Conservation (phyloP, 768 basidiomycete genomes). For the Favolaschia claudopus region DNA sequence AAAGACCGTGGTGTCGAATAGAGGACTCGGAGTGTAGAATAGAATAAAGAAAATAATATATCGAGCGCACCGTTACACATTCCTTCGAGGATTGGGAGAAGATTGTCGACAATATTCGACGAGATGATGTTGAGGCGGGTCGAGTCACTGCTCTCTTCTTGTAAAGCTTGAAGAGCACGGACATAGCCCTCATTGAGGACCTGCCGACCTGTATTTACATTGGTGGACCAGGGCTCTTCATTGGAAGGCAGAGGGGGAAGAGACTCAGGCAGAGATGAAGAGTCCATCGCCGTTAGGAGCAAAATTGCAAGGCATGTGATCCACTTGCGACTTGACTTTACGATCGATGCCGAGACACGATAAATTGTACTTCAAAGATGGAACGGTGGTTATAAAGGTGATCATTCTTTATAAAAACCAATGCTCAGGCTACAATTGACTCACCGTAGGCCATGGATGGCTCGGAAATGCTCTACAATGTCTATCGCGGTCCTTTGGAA, state of each 20-base stretch:
- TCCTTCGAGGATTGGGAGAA: neutral
- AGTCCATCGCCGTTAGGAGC: too few relatives aligned
- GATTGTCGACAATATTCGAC: slow-evolving; percentile 2
- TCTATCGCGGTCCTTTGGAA: neutral
- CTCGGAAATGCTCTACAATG: neutral
- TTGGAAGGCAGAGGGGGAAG: neutral
- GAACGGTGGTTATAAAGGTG: neutral
- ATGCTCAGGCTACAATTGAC: neutral
- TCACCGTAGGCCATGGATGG: neutral
- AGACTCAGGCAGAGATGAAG: too few relatives aligned
- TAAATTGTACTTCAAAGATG: neutral
- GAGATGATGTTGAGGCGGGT: neutral
- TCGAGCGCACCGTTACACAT: neutral
- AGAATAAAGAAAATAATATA: too few relatives aligned
- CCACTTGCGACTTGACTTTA: neutral
- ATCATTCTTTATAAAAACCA: neutral
- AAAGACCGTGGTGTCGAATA: too few relatives aligned
- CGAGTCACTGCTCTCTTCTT: neutral
- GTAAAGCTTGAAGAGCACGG: neutral
- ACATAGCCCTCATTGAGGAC: neutral
- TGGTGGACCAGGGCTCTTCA: neutral
- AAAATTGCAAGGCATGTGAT: neutral
- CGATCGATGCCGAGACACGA: neutral
- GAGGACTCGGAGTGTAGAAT: too few relatives aligned
- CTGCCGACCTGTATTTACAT: neutral